Evolutionary conservation across 129 eudicot species (phyloP).

Genomic region (Tagetes erecta): DNA sequence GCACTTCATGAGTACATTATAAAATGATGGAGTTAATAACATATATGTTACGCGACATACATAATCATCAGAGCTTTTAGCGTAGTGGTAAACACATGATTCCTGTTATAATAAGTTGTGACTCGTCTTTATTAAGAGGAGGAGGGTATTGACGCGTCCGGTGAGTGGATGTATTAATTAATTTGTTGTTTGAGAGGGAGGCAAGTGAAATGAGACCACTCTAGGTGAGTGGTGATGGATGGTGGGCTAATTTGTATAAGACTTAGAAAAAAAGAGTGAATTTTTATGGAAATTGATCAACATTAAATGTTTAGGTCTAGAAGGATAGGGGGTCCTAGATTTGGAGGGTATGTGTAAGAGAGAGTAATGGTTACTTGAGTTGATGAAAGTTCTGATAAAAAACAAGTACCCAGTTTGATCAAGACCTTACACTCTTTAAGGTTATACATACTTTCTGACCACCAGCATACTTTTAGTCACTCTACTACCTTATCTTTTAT

Average conservation of each 20-base stretch:
- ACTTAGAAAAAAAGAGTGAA: neutral
- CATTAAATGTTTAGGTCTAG: constrained; percentile 23
- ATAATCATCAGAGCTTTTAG: too few relatives aligned
- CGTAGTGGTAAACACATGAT: too few relatives aligned
- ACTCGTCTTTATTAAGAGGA: too few relatives aligned
- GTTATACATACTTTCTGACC: constrained; percentile 40
- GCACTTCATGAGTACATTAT: constrained; percentile 29
- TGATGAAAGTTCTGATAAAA: constrained; percentile 45
- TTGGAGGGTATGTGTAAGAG: constrained; percentile 42
- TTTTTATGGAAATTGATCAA: too few relatives aligned
- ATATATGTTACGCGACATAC: too few relatives aligned
- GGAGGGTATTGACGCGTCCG: too few relatives aligned
- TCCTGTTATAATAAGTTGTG: too few relatives aligned
- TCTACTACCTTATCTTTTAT: constrained; percentile 29
- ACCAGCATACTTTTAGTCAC: constrained; percentile 25
- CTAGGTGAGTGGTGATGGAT: constrained; percentile 14
- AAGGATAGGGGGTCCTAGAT: constrained; percentile 52
- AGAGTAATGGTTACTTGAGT: constrained; percentile 44
- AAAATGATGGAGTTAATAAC: constrained; percentile 8
- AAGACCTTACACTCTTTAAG: constrained; percentile 41
- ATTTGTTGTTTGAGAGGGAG: neutral
- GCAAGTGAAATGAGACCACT: constrained; percentile 21
- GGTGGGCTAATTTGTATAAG: constrained; percentile 31
- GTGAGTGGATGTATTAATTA: too few relatives aligned
- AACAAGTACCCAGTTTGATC: constrained; percentile 43